These are phyloP conservation scores for Lophiostoma macrostomum DNA, from an alignment of 495 filamentous ascomycete species.

Conservation along the genomic window DNA sequence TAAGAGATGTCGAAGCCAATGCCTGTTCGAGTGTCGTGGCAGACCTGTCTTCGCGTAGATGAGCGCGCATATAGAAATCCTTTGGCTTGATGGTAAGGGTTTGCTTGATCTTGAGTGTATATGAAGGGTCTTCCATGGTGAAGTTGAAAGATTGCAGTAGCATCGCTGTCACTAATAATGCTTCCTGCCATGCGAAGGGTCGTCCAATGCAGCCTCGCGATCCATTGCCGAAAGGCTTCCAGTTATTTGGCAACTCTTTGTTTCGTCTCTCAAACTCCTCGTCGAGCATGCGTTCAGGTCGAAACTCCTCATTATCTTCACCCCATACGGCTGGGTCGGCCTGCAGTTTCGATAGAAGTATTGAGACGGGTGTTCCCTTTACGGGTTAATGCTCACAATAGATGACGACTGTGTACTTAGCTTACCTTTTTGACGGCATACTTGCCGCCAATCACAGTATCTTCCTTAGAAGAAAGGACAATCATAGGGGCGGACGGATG, in stretches of 20 bases:
- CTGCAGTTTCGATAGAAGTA: conserved; percentile 60
- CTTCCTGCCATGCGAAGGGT: conserved; percentile 64
- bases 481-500: conserved; percentile 62
- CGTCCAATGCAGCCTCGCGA: conserved; percentile 52
- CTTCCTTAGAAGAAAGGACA: conserved; percentile 48
- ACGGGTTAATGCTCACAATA: not conserved
- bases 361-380: conserved; percentile 55
- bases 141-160: conserved; percentile 65
- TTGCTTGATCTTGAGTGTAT: conserved; percentile 64
- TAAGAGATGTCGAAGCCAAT: conserved; percentile 40
- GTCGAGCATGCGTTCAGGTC: conserved; percentile 64
- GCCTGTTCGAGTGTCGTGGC: conserved; percentile 55
- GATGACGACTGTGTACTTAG: not conserved
- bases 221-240: conserved; percentile 65
- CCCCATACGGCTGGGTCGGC: conserved; percentile 66
- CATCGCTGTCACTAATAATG: conserved; percentile 51
- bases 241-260: conserved; percentile 52
- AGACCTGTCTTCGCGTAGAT: conserved; percentile 53
- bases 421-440: conserved; percentile 56
- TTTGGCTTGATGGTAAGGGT: conserved; percentile 76
- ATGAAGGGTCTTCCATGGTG: conserved; percentile 53
- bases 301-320: conserved; percentile 51
- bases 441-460: conserved; percentile 59
- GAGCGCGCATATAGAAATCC: conserved; percentile 66
- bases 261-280: conserved; percentile 46